A percentile compares a stretch with the other conserved stretches of the same genome.
phyloP scores from a whole-genome alignment of 129 eudicot genomes.

The Helianthus tuberosus region DNA sequence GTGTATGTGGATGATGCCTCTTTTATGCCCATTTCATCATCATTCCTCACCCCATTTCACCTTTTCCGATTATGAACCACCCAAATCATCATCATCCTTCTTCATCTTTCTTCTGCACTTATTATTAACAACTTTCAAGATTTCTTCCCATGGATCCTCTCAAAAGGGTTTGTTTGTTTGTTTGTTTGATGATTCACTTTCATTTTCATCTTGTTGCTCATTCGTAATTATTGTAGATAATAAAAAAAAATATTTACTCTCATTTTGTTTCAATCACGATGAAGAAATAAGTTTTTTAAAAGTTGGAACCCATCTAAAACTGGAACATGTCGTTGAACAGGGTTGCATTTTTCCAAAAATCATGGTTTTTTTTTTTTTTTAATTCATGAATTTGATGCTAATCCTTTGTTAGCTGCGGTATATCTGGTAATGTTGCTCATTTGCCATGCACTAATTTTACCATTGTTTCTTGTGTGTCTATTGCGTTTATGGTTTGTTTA shows the following conservation, averaged over 20 bases:
- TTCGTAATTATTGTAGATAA: background rate
- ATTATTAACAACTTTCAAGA: slow-evolving; percentile 40
- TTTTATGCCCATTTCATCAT: slow-evolving; percentile 73
- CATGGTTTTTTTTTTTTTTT: background rate
- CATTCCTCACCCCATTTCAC: slow-evolving; percentile 38
- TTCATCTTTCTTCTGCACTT: slow-evolving; percentile 27
- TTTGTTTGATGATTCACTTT: background rate
- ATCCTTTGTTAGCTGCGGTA: background rate
- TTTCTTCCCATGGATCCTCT: slow-evolving; percentile 70
- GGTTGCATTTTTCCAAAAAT: background rate
- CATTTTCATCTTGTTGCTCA: background rate
- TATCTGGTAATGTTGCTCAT: background rate
- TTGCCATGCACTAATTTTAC: background rate
- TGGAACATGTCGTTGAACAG: too few species aligned
- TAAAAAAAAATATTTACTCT: background rate
- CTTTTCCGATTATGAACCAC: slow-evolving; percentile 25
- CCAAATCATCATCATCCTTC: slow-evolving; percentile 19
- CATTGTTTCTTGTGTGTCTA: background rate
- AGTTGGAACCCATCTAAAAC: too few species aligned
- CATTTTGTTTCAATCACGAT: background rate
- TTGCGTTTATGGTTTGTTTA: too few species aligned
- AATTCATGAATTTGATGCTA: background rate
- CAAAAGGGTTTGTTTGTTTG: slow-evolving; percentile 56
- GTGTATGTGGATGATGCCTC: slow-evolving; percentile 5
- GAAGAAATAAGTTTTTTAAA: too few species aligned